Conservation (phyloP, 805 yeast genomes). For the Ogataea trehalophila region DNA sequence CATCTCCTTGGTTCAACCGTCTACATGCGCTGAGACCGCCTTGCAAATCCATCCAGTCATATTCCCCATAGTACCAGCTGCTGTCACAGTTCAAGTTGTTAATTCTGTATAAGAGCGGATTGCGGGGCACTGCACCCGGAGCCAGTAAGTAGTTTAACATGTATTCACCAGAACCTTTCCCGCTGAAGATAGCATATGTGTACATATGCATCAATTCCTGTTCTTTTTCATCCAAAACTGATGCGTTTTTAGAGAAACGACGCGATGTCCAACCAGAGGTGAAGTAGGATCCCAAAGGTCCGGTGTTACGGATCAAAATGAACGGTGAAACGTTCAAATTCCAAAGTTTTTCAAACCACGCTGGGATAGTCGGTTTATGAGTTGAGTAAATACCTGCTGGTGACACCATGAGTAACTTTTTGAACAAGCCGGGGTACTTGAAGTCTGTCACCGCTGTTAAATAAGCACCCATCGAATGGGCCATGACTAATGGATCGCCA, state of each 20-base stretch:
- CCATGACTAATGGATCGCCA: slow-evolving; percentile 48
- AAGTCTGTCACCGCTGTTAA: slow-evolving; percentile 64
- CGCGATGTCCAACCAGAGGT: slow-evolving; percentile 89
- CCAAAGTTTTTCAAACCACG: slow-evolving; percentile 81
- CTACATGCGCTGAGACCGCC: slow-evolving; percentile 43
- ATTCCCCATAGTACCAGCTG: slow-evolving; percentile 82
- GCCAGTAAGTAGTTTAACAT: slow-evolving; percentile 77
- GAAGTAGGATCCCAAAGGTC: slow-evolving; percentile 77
- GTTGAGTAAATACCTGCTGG: slow-evolving; percentile 81
- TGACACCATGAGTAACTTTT: slow-evolving; percentile 70
- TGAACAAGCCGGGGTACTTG: slow-evolving; percentile 54
- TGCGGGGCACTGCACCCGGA: slow-evolving; percentile 87
- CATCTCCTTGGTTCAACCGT: slow-evolving; percentile 27
- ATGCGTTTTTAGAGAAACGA: slow-evolving; percentile 53
- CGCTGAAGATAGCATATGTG: slow-evolving; percentile 78
- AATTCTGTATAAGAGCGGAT: slow-evolving; percentile 58
- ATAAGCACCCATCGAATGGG: slow-evolving; percentile 95
- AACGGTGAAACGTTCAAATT: slow-evolving; percentile 77
- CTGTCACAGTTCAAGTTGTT: slow-evolving; percentile 53
- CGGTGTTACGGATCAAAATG: slow-evolving; percentile 66
- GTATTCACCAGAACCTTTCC: slow-evolving; percentile 90
- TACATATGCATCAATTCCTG: slow-evolving; percentile 63
- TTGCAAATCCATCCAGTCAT: slow-evolving; percentile 55
- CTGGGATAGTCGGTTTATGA: slow-evolving; percentile 49
- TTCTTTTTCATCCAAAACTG: slow-evolving; percentile 37